Evolutionary conservation across 306 rosid species (phyloP), one percentile per base, ranked within the genome.

Genomic region (Senna tora): DNA sequence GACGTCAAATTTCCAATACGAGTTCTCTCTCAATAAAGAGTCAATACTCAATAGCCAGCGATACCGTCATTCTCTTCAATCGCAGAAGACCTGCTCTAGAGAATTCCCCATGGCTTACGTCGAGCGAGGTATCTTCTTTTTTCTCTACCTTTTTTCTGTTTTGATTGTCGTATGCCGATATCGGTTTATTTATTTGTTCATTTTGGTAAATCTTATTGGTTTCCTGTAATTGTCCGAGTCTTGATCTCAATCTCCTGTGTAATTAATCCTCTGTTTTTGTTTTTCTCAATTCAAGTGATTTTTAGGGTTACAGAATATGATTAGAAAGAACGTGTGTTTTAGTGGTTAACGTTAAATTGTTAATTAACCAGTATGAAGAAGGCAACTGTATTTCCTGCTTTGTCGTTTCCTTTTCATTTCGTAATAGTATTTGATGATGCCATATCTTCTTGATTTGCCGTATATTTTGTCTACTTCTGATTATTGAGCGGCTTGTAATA

Each of bases 71-170:
- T 54, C 57, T 17, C 16, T 5, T 70, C 72, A 5, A 14, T 78
- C 42, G 73, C 41, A 52, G 69, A 67, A 55, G 56, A 49, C 58
- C 72, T 53, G 14, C 21, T 10, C 43, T n/a, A 41, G 9, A 45
- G 7, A 45, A 13, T 30, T 57, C 11, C n/a, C 77, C 79, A 83
- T 83, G 87, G 84, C 87, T 25, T 83, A 83, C 87, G 82, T 83
- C 19, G 87, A 83, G 72, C 53, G 77, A 79, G 87, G 87, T 83
- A 83, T 53, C 12, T 38, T 55, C 45, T n/a, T 72, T 45, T 54
- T 61, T 41, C 39, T 49, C 38, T 22, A 30, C 3, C 65, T 30
- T 36, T 36, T 51, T 7, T 11, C 38, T 42, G 6, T 14, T 11
- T 50, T 15, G 34, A 57, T 47, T 54, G 22, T 8, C 7, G 9